Base-by-base conservation (phyloP, 345 rosid species). In the Noccaea caerulescens region DNA sequence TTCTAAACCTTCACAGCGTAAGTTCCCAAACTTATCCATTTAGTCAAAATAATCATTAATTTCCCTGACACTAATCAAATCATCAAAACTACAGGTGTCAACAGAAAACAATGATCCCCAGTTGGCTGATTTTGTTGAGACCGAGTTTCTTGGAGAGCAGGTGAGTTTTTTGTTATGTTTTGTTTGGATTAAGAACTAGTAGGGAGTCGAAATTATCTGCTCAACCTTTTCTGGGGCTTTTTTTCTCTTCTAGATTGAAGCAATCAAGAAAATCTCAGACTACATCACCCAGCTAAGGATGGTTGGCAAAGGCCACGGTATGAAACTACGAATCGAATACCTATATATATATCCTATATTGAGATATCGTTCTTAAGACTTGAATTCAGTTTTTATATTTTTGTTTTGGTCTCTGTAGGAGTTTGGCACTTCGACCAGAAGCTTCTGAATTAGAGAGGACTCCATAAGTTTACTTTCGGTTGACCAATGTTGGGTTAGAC, bases 261-360 rank as follows among this genome's bases (percentile, higher is more conserved):
- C 92, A 62, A 89, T 91, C 41, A 88, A 93, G 85, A 88, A 89
- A 81, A 82, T 91, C 50, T 68, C 96, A 14, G 96, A 89, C 57
- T 91, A 76, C 74, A 95, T 91, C 64, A 73, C 95, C 56, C 98
- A 89, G 67, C 82, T 93, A 68, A 87, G 97, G 79, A 84, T 78
- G 80, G 89, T 91, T 11, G 95, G 96, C 36, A 91, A 91, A 80
- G 98, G 98, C 71, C 98, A 93, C 32, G 98, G 98, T 93, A 20
- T 20, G 23, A 20, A 20, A 20, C 23, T 20, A 87, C 0, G 41
- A 61, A 62, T 8, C 69, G 34, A 44, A 39, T 4, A 55, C 53
- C 12, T 44, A 34, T 45, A 20, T 0, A 20, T 20, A 20, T 0
- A 20, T 20, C 53, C 12, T 44, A 34, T 45, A 25, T 8, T 41